Percentiles rank a stretch among this genome's conserved stretches.
phyloP scores from a whole-genome alignment of 371 early-diverging fungal species.

The Dipsacomyces acuminosporus region DNA sequence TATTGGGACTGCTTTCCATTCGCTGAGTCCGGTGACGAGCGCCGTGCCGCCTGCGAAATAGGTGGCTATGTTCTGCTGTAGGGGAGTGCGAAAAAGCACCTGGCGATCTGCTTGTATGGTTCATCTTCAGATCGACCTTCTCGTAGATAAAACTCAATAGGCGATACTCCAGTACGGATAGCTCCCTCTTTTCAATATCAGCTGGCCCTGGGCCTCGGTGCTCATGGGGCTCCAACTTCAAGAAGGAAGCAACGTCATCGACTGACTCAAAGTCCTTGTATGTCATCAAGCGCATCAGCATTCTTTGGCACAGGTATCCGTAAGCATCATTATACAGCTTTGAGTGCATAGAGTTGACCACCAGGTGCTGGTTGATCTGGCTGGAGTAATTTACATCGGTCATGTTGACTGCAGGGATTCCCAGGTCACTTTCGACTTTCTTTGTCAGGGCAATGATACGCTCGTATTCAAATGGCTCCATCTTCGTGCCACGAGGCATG shows the following conservation, averaged over 20 bases:
- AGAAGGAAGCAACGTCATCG: constrained; percentile 10
- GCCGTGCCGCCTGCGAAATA: too few species aligned
- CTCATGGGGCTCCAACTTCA: constrained; percentile 1
- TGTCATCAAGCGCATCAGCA: constrained; percentile 21
- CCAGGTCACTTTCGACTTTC: constrained; percentile 27
- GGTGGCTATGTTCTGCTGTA: too few species aligned
- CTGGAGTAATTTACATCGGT: constrained; percentile 9
- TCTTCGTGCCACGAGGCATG: constrained; percentile 1
- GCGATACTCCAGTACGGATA: constrained; percentile 30
- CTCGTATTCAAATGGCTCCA: constrained; percentile 29
- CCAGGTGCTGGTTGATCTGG: constrained; percentile 32
- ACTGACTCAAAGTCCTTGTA: constrained; percentile 3
- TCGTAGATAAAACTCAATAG: constrained; percentile 22
- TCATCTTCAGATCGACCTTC: constrained; percentile 1
- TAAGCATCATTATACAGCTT: constrained; percentile 40
- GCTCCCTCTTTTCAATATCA: constrained; percentile 10
- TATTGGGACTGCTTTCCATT: constrained; percentile 2
- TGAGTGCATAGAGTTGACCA: constrained; percentile 36
- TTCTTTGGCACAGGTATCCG: constrained; percentile 27
- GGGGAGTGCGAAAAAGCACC: too few species aligned
- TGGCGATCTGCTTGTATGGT: too few species aligned
- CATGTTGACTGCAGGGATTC: constrained; percentile 21
- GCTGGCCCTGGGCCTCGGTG: not conserved
- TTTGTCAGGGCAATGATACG: constrained; percentile 20
- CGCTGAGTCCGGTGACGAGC: too few species aligned